Percentiles rank a stretch among this genome's conserved stretches.
Conservation (phyloP, 202 grass and related monocot species). For the Setaria italica region DNA sequence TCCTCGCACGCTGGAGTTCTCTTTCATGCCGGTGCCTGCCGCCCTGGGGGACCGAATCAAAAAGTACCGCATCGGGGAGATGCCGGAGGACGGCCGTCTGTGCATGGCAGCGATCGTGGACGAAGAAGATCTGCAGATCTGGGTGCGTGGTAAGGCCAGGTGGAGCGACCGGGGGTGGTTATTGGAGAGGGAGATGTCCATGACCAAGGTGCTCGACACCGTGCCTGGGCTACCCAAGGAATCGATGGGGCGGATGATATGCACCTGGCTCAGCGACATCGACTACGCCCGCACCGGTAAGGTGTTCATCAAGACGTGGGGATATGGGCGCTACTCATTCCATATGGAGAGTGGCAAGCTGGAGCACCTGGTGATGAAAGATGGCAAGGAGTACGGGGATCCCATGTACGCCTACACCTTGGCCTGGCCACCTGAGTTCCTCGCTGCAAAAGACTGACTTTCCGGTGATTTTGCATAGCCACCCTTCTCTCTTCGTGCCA, state of each 20-base stretch:
- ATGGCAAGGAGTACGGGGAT: conserved; percentile 26
- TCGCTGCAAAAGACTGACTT: neutral
- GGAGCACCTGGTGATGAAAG: neutral
- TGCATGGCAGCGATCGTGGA: neutral
- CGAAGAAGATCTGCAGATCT: conserved; percentile 14
- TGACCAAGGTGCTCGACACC: neutral
- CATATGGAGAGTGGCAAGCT: neutral
- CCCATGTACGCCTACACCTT: conserved; percentile 28
- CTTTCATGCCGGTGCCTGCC: neutral
- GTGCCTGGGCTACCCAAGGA: neutral
- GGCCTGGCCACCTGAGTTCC: conserved; percentile 37
- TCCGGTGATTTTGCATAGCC: neutral
- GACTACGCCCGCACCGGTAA: conserved; percentile 32
- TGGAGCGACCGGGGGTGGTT: neutral
- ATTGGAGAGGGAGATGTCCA: neutral
- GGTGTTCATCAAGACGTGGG: conserved; percentile 34
- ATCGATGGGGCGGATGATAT: neutral
- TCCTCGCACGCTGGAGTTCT: conserved; percentile 13
- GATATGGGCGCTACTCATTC: conserved; percentile 29
- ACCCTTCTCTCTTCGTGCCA: neutral
- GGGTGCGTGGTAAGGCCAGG: neutral
- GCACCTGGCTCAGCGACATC: conserved; percentile 20
- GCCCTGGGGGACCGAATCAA: neutral
- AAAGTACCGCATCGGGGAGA: conserved; percentile 36
- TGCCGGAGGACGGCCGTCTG: conserved; percentile 3